Conservation (phyloP, 805 yeast genomes). For the Schwanniomyces vanrijiae region DNA sequence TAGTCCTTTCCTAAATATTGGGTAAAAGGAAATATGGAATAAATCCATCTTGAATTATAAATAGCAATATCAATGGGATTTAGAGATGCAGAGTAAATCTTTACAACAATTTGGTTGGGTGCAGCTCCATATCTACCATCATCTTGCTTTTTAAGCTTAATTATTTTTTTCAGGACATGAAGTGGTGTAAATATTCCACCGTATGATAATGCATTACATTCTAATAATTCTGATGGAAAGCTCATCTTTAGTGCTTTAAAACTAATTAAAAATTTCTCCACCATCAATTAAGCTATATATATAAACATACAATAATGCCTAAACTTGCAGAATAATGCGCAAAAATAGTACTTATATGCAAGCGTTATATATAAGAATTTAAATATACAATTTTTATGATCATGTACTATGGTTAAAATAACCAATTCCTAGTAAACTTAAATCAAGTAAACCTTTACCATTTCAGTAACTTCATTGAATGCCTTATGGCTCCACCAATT, state of each 20-base stretch:
- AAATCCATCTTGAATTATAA: conserved; percentile 8
- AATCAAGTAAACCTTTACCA: too few relatives aligned
- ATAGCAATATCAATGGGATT: conserved; percentile 33
- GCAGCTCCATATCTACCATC: conserved; percentile 15
- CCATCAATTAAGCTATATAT: too few relatives aligned
- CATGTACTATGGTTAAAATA: too few relatives aligned
- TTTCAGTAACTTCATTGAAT: too few relatives aligned
- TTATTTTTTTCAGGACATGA: background rate
- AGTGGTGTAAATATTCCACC: background rate
- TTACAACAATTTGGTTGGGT: conserved; percentile 23
- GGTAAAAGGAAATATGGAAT: conserved; percentile 5
- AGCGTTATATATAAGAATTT: too few relatives aligned
- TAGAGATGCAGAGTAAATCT: conserved; percentile 30
- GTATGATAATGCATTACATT: background rate
- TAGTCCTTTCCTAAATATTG: conserved; percentile 33
- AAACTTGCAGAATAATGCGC: too few relatives aligned
- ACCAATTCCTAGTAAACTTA: too few relatives aligned
- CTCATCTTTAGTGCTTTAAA: background rate
- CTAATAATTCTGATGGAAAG: background rate
- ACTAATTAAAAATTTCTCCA: too few relatives aligned
- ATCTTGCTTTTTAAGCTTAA: conserved; percentile 1
- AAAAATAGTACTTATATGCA: too few relatives aligned
- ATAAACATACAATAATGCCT: too few relatives aligned
- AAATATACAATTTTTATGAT: too few relatives aligned
- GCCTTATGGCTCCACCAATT: too few relatives aligned